Conservation (phyloP, 305 asterid genomes). For the Andrographis paniculata region DNA sequence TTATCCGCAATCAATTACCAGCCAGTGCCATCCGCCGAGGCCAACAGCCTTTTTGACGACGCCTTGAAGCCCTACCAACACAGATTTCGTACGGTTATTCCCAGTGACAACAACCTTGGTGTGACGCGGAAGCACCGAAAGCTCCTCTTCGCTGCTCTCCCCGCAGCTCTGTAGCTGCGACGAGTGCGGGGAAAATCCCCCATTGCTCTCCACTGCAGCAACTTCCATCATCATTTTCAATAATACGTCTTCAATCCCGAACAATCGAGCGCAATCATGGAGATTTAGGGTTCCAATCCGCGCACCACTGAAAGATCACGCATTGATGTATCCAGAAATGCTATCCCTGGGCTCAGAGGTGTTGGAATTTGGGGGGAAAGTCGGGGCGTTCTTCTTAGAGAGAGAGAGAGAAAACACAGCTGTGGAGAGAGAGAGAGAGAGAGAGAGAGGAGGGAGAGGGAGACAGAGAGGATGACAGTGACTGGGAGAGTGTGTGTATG, state of each 20-base stretch:
- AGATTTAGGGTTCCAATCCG: slow-evolving; percentile 16
- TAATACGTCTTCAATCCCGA: neutral
- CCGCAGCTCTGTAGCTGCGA: slow-evolving; percentile 49
- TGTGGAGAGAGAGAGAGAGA: slow-evolving; percentile 19
- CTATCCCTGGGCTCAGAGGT: slow-evolving; percentile 12
- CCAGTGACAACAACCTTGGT: slow-evolving; percentile 90
- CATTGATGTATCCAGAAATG: slow-evolving; percentile 30
- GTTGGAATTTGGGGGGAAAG: slow-evolving; percentile 24
- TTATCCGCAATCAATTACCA: slow-evolving; percentile 26
- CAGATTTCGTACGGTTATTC: slow-evolving; percentile 82
- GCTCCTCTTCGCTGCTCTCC: slow-evolving; percentile 82
- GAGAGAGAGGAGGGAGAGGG: slow-evolving; percentile 15
- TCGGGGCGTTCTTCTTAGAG: slow-evolving; percentile 23
- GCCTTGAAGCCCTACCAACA: slow-evolving; percentile 82
- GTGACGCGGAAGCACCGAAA: slow-evolving; percentile 72
- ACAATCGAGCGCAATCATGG: neutral
- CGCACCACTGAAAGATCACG: slow-evolving; percentile 23
- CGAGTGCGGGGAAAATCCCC: slow-evolving; percentile 44
- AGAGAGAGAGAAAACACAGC: slow-evolving; percentile 28
- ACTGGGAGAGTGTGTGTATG: too few species aligned
- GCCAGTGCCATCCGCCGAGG: slow-evolving; percentile 94
- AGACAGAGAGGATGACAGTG: neutral
- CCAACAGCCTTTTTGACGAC: too few species aligned
- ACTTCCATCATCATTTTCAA: slow-evolving; percentile 35
- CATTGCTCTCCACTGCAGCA: slow-evolving; percentile 32